Evolutionary conservation across 2,329 filamentous ascomycete genomes (phyloP), one percentile per base, ranked within the genome.

Genomic region (Elsinoe arachidis): DNA sequence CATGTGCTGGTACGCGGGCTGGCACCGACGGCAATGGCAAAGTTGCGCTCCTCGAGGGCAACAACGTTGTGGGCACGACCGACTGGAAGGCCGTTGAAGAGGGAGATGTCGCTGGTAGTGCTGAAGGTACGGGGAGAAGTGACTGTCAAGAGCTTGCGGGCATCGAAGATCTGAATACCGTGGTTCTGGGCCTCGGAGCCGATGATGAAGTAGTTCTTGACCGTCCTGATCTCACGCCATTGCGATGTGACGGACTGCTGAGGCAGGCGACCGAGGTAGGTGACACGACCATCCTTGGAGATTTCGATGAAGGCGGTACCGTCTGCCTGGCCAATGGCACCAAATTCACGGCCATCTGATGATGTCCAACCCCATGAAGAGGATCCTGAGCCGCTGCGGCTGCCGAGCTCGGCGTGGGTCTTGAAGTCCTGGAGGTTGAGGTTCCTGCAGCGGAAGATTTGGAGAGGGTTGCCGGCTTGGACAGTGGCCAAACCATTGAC

Each of bases 151-250:
- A 81, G 71, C 71, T 77, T 83, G 63, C 73, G 76, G 78, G 83
- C 76, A 68, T 85, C 82, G 64, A 85, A 85, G 68, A 84, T 76
- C 68, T 84, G 82, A 47, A 85, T 76, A 34, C 79, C 78, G 67
- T 84, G 81, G 62, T 73, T 67, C 43, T 65, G 63, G 34, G 78
- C 76, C 61, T 78, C 75, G n/a, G 64, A 57, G 53, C 74, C 74
- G 53, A 76, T 74, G 59, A 75, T 68, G 66, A 74, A 69, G 59
- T 72, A 70, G 61, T 75, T 58, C 61, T 69, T 73, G 61, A 73
- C 72, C 2, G 66, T 70, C 15, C 74, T 69, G 59, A 81, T 81
- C 67, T 82, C 78, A 49, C 78, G 73, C 78, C 79, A 81, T 37
- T 73, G 70, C 26, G 75, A 73, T 44, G 73, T 73, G 38, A 73